These are phyloP conservation scores for Anacardium occidentale DNA, from an alignment of 345 rosid species.

Conservation along the genomic window DNA sequence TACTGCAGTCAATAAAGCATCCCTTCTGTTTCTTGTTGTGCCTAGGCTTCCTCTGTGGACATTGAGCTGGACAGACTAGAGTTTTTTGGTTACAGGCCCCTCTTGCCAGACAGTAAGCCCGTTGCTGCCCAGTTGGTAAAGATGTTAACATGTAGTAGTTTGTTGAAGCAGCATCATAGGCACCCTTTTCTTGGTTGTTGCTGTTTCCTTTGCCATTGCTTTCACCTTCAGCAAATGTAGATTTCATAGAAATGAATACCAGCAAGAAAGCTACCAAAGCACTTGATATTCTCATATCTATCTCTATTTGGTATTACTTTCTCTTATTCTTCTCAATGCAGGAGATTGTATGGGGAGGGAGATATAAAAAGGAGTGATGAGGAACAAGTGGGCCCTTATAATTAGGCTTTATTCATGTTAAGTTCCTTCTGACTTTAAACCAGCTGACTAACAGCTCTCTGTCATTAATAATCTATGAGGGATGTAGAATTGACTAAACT, in stretches of 20 bases:
- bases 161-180: conserved; percentile 51
- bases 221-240: conserved; percentile 25
- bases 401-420: conserved; percentile 19
- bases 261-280: conserved; percentile 24
- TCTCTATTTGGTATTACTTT: background rate
- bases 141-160: conserved; percentile 38
- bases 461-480: conserved; percentile 1
- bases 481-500: background rate
- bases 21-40: conserved; percentile 53
- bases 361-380: background rate
- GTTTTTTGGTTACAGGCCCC: conserved; percentile 50
- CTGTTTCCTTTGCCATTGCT: background rate
- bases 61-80: conserved; percentile 65
- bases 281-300: conserved; percentile 24
- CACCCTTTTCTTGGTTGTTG: conserved; percentile 11
- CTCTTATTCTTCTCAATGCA: too few species aligned
- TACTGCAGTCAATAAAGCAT: conserved; percentile 72
- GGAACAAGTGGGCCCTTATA: conserved; percentile 22
- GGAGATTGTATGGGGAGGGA: background rate
- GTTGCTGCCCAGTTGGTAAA: conserved; percentile 42
- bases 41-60: conserved; percentile 65
- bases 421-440: conserved; percentile 11
- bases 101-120: conserved; percentile 52
- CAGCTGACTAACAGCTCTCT: conserved; percentile 23
- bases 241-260: conserved; percentile 20